Evolutionary conservation across 768 basidiomycete species (phyloP).

Genomic region (Lentinula sp.): DNA sequence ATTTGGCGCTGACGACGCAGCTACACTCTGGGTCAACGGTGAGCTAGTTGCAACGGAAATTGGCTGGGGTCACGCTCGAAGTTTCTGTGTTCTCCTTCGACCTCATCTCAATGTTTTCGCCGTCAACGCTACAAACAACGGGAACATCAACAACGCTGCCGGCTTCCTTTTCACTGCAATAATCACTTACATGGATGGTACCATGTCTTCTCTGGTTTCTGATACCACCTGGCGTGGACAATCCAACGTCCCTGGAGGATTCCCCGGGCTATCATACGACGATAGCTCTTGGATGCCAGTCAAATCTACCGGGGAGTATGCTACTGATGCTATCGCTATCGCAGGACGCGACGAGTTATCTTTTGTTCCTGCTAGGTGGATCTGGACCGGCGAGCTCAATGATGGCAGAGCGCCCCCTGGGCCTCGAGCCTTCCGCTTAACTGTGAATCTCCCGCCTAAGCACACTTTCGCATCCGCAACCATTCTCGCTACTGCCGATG

Average conservation of each 20-base stretch:
- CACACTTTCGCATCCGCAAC: conserved; percentile 15
- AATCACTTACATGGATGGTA: conserved; percentile 21
- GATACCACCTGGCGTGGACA: conserved; percentile 19
- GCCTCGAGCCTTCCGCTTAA: conserved; percentile 22
- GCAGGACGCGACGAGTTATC: conserved; percentile 12
- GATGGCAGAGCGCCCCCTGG: conserved; percentile 11
- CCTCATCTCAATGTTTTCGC: conserved; percentile 19
- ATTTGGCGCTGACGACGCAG: conserved; percentile 22
- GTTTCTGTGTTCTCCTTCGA: conserved; percentile 14
- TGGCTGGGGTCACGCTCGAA: conserved; percentile 11
- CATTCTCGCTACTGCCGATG: conserved; percentile 21
- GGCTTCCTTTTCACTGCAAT: conserved; percentile 20
- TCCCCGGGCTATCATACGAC: conserved; percentile 15
- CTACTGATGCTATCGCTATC: conserved; percentile 19
- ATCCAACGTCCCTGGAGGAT: conserved; percentile 17
- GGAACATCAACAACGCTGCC: conserved; percentile 15
- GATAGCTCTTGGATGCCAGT: conserved; percentile 19
- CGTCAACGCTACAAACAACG: conserved; percentile 21
- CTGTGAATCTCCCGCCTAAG: conserved; percentile 14
- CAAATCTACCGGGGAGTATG: conserved; percentile 15
- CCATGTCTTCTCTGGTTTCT: conserved; percentile 16
- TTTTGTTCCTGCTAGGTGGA: conserved; percentile 19
- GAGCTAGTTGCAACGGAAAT: conserved; percentile 16
- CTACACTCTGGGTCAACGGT: conserved; percentile 23
- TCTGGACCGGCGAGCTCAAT: conserved; percentile 18